A percentile compares a stretch with the other conserved stretches of the same genome.
Evolutionary conservation across 129 eudicot species (phyloP).

Genomic region (Chrysanthemum lavandulifolium): DNA sequence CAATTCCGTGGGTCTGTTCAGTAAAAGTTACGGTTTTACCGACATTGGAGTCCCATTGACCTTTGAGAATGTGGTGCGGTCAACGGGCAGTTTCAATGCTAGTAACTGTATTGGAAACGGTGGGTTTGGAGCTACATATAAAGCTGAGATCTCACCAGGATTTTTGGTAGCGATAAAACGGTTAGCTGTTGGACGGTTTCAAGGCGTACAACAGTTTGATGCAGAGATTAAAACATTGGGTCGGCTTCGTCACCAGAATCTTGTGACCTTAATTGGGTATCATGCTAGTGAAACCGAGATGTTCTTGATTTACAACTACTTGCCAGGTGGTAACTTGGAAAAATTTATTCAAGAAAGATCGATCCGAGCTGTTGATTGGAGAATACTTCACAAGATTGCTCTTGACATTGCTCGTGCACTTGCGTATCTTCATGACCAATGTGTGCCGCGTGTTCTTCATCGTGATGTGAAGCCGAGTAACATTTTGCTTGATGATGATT

Average conservation of each 20-base stretch:
- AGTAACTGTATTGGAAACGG: conserved; percentile 94
- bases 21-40: conserved; percentile 67
- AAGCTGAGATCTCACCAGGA: conserved; percentile 84
- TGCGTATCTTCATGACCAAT: conserved; percentile 86
- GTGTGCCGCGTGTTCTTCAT: conserved; percentile 91
- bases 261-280: conserved; percentile 82
- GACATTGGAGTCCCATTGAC: conserved; percentile 78
- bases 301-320: conserved; percentile 82
- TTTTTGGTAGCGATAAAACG: conserved; percentile 77
- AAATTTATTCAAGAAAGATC: conserved; percentile 85
- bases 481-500: conserved; percentile 72
- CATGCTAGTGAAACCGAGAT: conserved; percentile 90
- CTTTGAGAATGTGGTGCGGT: conserved; percentile 72
- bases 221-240: conserved; percentile 88
- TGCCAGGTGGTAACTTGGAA: conserved; percentile 87
- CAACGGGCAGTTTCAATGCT: conserved; percentile 74
- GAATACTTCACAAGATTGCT: conserved; percentile 82
- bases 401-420: conserved; percentile 81
- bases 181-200: conserved; percentile 80
- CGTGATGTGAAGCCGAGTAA: conserved; percentile 96
- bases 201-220: conserved; percentile 85
- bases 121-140: conserved; percentile 90
- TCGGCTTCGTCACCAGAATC: conserved; percentile 77
- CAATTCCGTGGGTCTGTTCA: conserved; percentile 47
- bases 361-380: conserved; percentile 74